phyloP scores from a whole-genome alignment of 176 grass and related monocot genomes.

The Hordeum marinum region DNA sequence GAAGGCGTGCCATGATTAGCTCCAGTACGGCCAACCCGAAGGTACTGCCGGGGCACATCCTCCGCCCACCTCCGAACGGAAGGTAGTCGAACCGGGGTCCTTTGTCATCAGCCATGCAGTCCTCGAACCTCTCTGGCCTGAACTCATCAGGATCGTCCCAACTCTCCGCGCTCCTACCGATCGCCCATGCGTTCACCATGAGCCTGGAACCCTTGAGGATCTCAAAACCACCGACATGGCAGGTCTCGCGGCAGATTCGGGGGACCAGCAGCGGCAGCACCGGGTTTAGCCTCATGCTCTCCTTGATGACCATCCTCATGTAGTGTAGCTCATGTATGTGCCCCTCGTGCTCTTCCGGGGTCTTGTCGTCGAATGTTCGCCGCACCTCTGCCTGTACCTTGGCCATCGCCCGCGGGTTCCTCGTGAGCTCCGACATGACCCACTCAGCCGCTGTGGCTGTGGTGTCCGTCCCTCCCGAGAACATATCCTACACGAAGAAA shows the following conservation, averaged over 20 bases:
- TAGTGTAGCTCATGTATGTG: not conserved
- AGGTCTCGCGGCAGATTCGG: not conserved
- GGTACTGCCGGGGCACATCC: not conserved
- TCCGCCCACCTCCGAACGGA: not conserved
- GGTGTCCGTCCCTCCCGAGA: not conserved
- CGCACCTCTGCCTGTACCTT: not conserved
- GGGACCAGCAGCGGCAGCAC: not conserved
- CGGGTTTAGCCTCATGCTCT: not conserved
- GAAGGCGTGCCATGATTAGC: not conserved
- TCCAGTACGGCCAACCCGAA: not conserved
- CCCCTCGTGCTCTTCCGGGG: not conserved
- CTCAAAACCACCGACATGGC: not conserved
- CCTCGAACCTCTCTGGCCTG: not conserved
- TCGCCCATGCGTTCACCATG: not conserved
- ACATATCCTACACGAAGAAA: not conserved
- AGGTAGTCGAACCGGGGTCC: not conserved
- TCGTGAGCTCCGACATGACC: not conserved
- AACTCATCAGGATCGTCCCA: not conserved
- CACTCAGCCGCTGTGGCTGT: not conserved
- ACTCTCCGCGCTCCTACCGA: not conserved
- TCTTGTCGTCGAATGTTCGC: not conserved
- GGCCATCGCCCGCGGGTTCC: not conserved
- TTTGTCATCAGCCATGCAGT: not conserved
- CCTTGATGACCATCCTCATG: not conserved
- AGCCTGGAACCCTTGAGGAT: not conserved